Conservation (phyloP, 257 asterid genomes). For the Galeopsis tetrahit region DNA sequence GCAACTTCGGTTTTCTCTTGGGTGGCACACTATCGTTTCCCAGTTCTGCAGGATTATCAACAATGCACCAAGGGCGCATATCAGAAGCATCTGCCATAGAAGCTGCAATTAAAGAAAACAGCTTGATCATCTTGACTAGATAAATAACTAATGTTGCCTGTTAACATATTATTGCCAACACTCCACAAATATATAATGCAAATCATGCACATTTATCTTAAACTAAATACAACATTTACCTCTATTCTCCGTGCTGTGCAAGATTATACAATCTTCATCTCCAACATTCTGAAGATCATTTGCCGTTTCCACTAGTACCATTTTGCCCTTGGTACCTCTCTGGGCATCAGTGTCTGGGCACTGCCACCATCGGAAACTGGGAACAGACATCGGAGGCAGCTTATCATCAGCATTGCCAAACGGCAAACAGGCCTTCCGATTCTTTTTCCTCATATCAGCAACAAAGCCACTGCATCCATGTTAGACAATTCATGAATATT, state of each 20-base stretch:
- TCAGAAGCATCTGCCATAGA: slow-evolving; percentile 36
- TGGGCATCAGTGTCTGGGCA: slow-evolving; percentile 41
- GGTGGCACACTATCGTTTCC: slow-evolving; percentile 50
- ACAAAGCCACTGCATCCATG: slow-evolving; percentile 66
- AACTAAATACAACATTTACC: slow-evolving; percentile 30
- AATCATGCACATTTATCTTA: not conserved
- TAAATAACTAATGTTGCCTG: slow-evolving; percentile 34
- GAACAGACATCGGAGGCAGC: slow-evolving; percentile 56
- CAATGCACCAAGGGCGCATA: slow-evolving; percentile 34
- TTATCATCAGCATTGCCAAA: slow-evolving; percentile 42
- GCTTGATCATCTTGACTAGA: slow-evolving; percentile 10
- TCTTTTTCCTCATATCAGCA: slow-evolving; percentile 60
- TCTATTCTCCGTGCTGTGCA: slow-evolving; percentile 23
- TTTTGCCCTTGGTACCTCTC: slow-evolving; percentile 32
- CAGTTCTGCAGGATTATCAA: slow-evolving; percentile 43
- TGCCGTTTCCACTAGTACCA: slow-evolving; percentile 19
- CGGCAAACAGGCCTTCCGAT: slow-evolving; percentile 45
- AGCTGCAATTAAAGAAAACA: not conserved
- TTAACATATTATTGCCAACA: not conserved
- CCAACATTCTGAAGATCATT: slow-evolving; percentile 23
- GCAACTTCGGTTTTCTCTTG: slow-evolving; percentile 63
- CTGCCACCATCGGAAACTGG: slow-evolving; percentile 74
- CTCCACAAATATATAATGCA: not conserved
- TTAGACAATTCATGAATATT: slow-evolving; percentile 12
- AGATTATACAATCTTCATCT: slow-evolving; percentile 27